These are phyloP conservation scores for Amanita pallidorosea DNA, from an alignment of 768 basidiomycete species.

Conservation along the genomic window DNA sequence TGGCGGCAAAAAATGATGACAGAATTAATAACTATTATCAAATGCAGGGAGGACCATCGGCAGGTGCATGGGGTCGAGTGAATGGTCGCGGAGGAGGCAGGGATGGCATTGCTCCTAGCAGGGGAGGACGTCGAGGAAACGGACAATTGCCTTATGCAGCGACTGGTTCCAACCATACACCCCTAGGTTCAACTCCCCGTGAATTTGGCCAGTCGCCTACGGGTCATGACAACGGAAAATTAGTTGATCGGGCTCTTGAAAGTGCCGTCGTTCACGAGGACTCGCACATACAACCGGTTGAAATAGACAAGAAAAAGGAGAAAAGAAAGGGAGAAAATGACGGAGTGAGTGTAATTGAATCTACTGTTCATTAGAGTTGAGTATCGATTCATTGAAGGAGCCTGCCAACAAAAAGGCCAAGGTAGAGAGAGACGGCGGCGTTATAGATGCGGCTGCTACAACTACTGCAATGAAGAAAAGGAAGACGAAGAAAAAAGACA, in stretches of 20 bases:
- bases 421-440: slow-evolving; percentile 10
- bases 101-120: slow-evolving; percentile 9
- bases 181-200: slow-evolving; percentile 51
- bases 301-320: slow-evolving; percentile 11
- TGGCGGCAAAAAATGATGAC: not conserved
- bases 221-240: slow-evolving; percentile 20
- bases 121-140: slow-evolving; percentile 22
- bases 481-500: not conserved
- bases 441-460: slow-evolving; percentile 1
- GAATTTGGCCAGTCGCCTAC: slow-evolving; percentile 16
- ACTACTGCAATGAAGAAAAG: slow-evolving; percentile 15
- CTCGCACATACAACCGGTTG: slow-evolving; percentile 4
- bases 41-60: not conserved
- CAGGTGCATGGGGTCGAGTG: not conserved
- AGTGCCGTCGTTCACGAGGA: slow-evolving; percentile 8
- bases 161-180: slow-evolving; percentile 65
- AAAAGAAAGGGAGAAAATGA: slow-evolving; percentile 11
- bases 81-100: slow-evolving; percentile 14
- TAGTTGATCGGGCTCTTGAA: slow-evolving; percentile 7
- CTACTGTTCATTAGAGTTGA: not conserved
- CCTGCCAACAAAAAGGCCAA: slow-evolving; percentile 10
- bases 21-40: slow-evolving; percentile 1
- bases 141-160: slow-evolving; percentile 15
- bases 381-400: not conserved
- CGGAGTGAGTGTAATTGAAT: slow-evolving; percentile 3